phyloP scores from a whole-genome alignment of 2,329 filamentous ascomycete genomes.

The Sporothrix protearum region DNA sequence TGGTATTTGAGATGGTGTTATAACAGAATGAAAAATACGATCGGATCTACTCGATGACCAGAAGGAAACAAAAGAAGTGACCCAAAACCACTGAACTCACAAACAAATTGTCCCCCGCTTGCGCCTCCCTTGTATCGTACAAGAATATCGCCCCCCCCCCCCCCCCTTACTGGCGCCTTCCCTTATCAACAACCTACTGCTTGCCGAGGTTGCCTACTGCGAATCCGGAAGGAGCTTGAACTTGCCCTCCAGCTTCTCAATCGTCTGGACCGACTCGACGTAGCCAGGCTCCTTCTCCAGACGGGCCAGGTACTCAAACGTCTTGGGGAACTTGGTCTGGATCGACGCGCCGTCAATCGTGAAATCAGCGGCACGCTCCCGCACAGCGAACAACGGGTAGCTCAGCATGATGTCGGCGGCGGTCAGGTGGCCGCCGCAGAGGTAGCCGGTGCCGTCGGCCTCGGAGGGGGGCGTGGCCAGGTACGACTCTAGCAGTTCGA shows the following conservation, averaged over 20 bases:
- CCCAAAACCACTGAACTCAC: neutral
- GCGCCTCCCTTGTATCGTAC: neutral
- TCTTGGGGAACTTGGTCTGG: conserved; percentile 39
- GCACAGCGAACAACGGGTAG: conserved; percentile 49
- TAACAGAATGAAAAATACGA: neutral
- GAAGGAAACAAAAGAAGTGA: neutral
- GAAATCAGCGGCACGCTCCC: conserved; percentile 40
- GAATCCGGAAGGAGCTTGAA: conserved; percentile 28
- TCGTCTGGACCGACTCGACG: conserved; percentile 46
- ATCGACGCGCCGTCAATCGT: conserved; percentile 36
- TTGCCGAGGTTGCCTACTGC: neutral
- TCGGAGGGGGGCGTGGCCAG: conserved; percentile 44
- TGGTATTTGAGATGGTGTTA: neutral
- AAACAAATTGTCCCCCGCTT: neutral
- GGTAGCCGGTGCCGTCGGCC: conserved; percentile 40
- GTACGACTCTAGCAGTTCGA: conserved; percentile 49
- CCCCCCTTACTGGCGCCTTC: neutral
- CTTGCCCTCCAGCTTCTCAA: conserved; percentile 48
- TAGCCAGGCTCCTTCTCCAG: conserved; percentile 49
- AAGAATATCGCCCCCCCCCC: too few relatives aligned
- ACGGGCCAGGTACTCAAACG: conserved; percentile 46
- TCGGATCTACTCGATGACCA: neutral
- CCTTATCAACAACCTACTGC: neutral
- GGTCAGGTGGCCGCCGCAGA: conserved; percentile 49
- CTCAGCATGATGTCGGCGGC: conserved; percentile 50